Evolutionary conservation across 306 rosid species (phyloP), one percentile per base, ranked within the genome.

Genomic region (Gastrolobium villosum): DNA sequence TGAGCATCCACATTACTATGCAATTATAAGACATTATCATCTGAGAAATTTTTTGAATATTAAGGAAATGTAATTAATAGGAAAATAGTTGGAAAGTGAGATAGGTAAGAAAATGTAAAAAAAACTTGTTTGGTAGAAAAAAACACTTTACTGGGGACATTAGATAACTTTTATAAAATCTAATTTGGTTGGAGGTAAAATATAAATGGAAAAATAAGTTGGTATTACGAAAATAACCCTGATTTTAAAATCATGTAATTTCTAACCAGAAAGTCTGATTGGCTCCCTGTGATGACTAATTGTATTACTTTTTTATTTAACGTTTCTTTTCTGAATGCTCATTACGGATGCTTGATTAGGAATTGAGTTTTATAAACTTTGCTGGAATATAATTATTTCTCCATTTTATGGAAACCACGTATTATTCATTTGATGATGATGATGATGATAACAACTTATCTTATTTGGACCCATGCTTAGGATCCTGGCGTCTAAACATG

Each of bases 291-390:
- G 63, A 43, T 37, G 57, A 52, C 39, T 63, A 15, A 5, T 32
- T 81, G 83, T 76, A 59, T 52, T 67, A 28, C 37, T 60, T 60
- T 40, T 49, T 44, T 44, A 5, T 31, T 14, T 20, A 45, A 64
- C 31, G 40, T 48, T 68, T 61, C 34, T 61, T 32, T 61, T 68
- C 9, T 55, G 52, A 35, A 73, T 61, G 60, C 32, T 31, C 59
- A 41, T 80, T n/a, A 14, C 46, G 45, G 13, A 53, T 79, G 60
- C 45, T 70, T 20, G 63, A 70, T 46, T 64, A 15, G 60, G 53
- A 61, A 44, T 48, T 53, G 46, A 55, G 15, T 65, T 59, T 39
- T 28, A 48, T 34, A 40, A 62, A 75, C 66, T 50, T 59, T 60
- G 65, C 40, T 3, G 37, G 55, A 73, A 30, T 54, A 10, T 60